Base-by-base conservation (phyloP, 2,329 filamentous ascomycete species). In the Leptographium flavum region DNA sequence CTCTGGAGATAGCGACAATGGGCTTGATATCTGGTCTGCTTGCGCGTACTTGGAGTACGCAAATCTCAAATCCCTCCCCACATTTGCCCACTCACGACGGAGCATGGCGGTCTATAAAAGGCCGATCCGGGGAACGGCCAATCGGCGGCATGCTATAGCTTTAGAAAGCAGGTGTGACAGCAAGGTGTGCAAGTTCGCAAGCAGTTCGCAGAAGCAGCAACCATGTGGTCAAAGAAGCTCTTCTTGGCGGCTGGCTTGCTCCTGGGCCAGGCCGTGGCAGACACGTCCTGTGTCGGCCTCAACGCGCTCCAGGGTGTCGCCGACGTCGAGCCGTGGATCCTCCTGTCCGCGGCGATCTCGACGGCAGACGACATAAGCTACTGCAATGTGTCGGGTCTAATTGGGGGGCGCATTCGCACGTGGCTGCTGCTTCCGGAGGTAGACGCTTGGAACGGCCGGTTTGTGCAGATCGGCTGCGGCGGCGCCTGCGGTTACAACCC, bases 401-500 rank as follows among this genome's bases (percentile, higher is more conserved):
- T 42, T 6, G 30, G 19, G 5, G 40, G 40, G 8, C 40, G 40
- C 31, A 42, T 42, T 8, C 21, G 23, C n/a, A 19, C 31, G 6
- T 42, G 40, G 40, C 35, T 42, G 40, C 22, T 30, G 31, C 40
- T 35, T 17, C 38, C 38, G 3, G 9, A 9, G 25, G 15, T 6
- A 15, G 40, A 42, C 25, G 30, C 21, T 5, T 64, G 63, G 63
- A 63, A 61, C 35, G 48, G 49, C 5, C 51, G 61, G 19, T 60
- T 63, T 37, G 55, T 66, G 5, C 50, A 59, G 0, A 55, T 62
- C 8, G 63, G 62, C 0, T 64, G 64, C 42, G 62, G 62, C 10
- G 63, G 60, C 0, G 59, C 56, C 4, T 56, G 56, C 2, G 56
- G 53, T 2, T 56, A 57, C 43, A 57, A 54, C 43, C 56, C 40